Percentiles rank a stretch among this genome's conserved stretches.
These are phyloP conservation scores for Tarenaya hassleriana DNA, from an alignment of 345 rosid genomes.

Conservation along the genomic window DNA sequence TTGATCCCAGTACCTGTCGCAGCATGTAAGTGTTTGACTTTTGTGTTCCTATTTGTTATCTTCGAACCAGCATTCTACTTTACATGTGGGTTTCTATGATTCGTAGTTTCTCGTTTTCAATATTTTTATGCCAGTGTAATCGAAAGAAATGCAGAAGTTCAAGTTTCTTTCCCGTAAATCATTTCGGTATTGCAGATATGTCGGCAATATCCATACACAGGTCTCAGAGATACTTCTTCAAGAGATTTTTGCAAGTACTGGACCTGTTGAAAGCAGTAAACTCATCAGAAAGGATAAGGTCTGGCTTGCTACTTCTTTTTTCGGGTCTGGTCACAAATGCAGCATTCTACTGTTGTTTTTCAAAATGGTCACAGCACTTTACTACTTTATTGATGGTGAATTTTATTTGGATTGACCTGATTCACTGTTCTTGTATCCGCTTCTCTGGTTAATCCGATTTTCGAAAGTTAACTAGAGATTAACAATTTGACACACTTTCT, in stretches of 20 bases:
- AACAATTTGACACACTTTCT: not conserved
- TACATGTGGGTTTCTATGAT: not conserved
- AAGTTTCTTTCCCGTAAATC: slow-evolving; percentile 21
- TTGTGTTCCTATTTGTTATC: slow-evolving; percentile 2
- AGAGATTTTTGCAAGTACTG: slow-evolving; percentile 84
- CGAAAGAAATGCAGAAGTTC: not conserved
- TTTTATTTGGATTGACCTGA: not conserved
- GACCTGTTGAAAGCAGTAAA: slow-evolving; percentile 85
- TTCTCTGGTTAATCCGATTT: not conserved
- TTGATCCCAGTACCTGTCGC: slow-evolving; percentile 96
- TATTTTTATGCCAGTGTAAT: not conserved
- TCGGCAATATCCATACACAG: slow-evolving; percentile 79
- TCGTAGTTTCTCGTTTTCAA: not conserved
- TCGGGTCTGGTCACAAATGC: not conserved
- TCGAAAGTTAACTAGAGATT: not conserved
- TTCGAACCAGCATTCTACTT: not conserved
- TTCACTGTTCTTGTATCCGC: no score
- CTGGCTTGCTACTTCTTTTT: not conserved
- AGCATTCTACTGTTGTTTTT: not conserved
- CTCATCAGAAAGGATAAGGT: slow-evolving; percentile 95
- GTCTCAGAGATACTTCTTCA: slow-evolving; percentile 89
- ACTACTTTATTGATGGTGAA: not conserved
- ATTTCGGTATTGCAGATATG: slow-evolving; percentile 61
- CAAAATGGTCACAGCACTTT: not conserved
- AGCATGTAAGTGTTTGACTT: slow-evolving; percentile 82